phyloP scores from a whole-genome alignment of 2,329 filamentous ascomycete genomes.

The Aspergillus sp. region DNA sequence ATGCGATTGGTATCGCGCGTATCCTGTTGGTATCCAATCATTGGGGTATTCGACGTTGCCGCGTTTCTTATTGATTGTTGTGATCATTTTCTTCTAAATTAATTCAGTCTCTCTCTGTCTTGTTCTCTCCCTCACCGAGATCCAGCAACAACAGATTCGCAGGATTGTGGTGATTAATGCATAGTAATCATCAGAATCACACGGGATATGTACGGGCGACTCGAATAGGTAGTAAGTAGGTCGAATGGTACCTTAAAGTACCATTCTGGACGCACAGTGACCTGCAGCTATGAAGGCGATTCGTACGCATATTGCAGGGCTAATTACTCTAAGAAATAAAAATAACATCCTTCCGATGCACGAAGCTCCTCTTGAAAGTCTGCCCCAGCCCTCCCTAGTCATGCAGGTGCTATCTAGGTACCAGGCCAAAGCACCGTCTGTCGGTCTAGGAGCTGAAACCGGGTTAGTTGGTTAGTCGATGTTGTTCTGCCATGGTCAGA shows the following conservation, averaged over 20 bases:
- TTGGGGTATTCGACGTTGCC: background rate
- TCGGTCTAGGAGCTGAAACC: conserved; percentile 17
- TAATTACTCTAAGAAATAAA: background rate
- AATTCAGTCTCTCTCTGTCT: background rate
- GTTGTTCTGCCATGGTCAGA: conserved; percentile 13
- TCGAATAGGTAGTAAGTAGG: background rate
- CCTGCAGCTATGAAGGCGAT: background rate
- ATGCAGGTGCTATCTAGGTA: conserved; percentile 20
- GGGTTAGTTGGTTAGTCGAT: conserved; percentile 11
- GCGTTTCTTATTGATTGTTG: background rate
- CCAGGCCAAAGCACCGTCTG: conserved; percentile 14
- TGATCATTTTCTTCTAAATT: background rate
- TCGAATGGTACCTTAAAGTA: background rate
- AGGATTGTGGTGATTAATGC: background rate
- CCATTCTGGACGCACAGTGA: background rate
- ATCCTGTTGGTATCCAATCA: background rate
- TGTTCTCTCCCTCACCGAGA: background rate
- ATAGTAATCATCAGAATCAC: background rate
- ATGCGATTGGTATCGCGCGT: background rate
- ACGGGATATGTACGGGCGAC: background rate
- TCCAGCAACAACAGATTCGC: background rate
- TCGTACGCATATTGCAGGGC: background rate
- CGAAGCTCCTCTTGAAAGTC: background rate
- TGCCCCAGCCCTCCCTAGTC: conserved; percentile 1
- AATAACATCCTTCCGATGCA: background rate